phyloP scores from a whole-genome alignment of 2,329 filamentous ascomycete species.

The Pochonia chlamydosporia region DNA sequence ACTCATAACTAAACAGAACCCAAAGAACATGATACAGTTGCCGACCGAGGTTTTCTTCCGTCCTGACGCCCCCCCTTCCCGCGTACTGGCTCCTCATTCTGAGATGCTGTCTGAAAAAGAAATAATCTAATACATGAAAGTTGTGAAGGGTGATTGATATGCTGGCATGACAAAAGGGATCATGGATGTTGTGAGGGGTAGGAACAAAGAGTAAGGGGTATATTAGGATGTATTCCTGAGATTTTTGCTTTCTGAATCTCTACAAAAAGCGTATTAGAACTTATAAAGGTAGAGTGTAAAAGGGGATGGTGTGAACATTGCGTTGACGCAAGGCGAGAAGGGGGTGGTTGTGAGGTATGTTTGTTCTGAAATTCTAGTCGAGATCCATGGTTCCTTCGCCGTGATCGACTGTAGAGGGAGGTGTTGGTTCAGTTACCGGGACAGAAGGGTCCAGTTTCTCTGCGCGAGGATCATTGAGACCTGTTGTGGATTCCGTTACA shows the following conservation, averaged over 20 bases:
- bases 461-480: conserved; percentile 10
- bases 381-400: conserved; percentile 34
- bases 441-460: conserved; percentile 24
- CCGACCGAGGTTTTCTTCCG: background rate
- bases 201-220: background rate
- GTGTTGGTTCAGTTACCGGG: conserved; percentile 31
- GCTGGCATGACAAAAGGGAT: background rate
- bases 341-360: background rate
- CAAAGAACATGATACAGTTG: conserved; percentile 1
- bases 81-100: background rate
- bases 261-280: background rate
- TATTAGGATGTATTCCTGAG: background rate
- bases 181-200: background rate
- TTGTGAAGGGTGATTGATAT: background rate
- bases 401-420: conserved; percentile 33
- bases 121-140: background rate
- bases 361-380: conserved; percentile 20
- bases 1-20: background rate
- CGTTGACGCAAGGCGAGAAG: background rate
- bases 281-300: background rate
- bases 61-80: background rate
- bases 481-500: conserved; percentile 17
- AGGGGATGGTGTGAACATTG: background rate
- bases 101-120: background rate
- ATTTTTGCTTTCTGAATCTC: background rate